These are phyloP conservation scores for Candida ficus DNA, from an alignment of 805 yeast genomes.

Conservation along the genomic window DNA sequence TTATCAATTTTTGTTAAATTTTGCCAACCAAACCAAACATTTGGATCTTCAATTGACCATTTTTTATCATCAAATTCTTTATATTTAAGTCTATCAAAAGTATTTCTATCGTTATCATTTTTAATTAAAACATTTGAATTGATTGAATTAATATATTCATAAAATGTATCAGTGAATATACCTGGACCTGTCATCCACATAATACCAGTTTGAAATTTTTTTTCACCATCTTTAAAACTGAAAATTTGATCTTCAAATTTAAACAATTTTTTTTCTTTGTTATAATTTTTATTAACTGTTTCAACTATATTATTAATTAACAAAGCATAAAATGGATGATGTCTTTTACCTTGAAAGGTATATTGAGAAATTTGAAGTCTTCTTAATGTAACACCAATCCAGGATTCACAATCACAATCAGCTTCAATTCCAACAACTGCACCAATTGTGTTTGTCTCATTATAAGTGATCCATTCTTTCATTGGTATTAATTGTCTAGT, in stretches of 20 bases:
- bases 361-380: constrained; percentile 60
- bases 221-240: constrained; percentile 44
- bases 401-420: constrained; percentile 47
- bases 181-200: constrained; percentile 52
- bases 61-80: constrained; percentile 2
- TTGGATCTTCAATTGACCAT: constrained; percentile 7
- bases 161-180: constrained; percentile 39
- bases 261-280: constrained; percentile 7
- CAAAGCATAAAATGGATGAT: constrained; percentile 55
- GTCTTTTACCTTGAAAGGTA: constrained; percentile 54
- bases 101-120: neutral
- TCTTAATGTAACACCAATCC: constrained; percentile 47
- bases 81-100: constrained; percentile 3
- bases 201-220: constrained; percentile 55
- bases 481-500: constrained; percentile 45
- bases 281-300: constrained; percentile 25
- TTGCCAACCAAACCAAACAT: constrained; percentile 19
- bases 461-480: constrained; percentile 50
- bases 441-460: constrained; percentile 36
- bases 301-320: constrained; percentile 49
- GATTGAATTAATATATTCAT: constrained; percentile 13
- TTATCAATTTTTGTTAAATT: constrained; percentile 15
- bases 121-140: neutral
- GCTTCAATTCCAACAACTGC: constrained; percentile 50
- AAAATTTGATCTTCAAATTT: constrained; percentile 21